phyloP scores from a whole-genome alignment of 768 basidiomycete genomes.

The Crucibulum laeve region DNA sequence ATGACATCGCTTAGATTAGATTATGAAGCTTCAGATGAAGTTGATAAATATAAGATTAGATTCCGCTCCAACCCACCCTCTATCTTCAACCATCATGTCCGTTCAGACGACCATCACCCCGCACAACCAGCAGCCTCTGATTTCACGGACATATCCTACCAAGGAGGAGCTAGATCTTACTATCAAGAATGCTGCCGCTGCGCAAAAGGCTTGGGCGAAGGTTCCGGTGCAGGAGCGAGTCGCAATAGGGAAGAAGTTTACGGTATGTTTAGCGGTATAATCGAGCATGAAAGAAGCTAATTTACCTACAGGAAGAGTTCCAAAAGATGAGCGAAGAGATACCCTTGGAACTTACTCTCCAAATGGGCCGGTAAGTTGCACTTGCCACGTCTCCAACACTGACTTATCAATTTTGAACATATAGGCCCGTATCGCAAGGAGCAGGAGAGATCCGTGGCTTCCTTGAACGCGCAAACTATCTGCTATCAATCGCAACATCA shows the following conservation, averaged over 20 bases:
- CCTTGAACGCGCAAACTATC: slow-evolving; percentile 75
- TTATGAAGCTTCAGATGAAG: too few species aligned
- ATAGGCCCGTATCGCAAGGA: slow-evolving; percentile 74
- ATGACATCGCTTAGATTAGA: too few species aligned
- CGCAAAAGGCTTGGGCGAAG: slow-evolving; percentile 73
- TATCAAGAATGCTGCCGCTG: slow-evolving; percentile 52
- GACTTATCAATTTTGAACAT: not conserved
- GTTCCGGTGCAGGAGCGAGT: slow-evolving; percentile 70
- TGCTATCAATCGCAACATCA: slow-evolving; percentile 78
- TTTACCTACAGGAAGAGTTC: slow-evolving; percentile 39
- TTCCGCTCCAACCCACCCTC: not conserved
- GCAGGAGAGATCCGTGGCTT: slow-evolving; percentile 80
- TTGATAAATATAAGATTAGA: slow-evolving; percentile 13
- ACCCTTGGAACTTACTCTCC: slow-evolving; percentile 70
- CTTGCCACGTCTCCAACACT: not conserved
- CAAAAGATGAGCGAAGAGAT: slow-evolving; percentile 52
- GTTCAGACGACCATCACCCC: slow-evolving; percentile 83
- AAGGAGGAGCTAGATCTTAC: slow-evolving; percentile 54
- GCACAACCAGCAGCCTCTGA: slow-evolving; percentile 67
- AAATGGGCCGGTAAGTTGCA: slow-evolving; percentile 82
- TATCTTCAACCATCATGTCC: slow-evolving; percentile 22
- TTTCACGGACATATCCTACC: slow-evolving; percentile 63
- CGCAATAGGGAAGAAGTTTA: slow-evolving; percentile 54
- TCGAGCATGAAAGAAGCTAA: not conserved
- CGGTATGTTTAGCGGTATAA: slow-evolving; percentile 14